These are phyloP conservation scores for Thalassiosira hispida DNA, from an alignment of 352 stramenopile genomes.

Conservation along the genomic window DNA sequence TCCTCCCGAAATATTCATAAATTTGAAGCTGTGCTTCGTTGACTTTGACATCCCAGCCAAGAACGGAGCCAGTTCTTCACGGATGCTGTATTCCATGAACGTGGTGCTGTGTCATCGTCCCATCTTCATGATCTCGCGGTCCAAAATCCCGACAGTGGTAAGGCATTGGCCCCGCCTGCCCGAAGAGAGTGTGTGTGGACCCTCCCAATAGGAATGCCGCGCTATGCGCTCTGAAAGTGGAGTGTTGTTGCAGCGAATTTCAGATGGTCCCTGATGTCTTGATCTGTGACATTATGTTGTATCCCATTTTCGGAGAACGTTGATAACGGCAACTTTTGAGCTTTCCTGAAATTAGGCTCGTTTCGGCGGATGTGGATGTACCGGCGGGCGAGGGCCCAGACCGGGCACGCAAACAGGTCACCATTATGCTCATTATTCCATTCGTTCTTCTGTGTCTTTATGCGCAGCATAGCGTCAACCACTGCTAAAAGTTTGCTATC, in stretches of 20 bases:
- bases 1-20: background rate
- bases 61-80: background rate
- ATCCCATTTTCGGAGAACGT: conserved; percentile 3
- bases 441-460: background rate
- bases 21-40: background rate
- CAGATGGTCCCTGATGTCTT: conserved; percentile 13
- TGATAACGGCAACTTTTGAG: background rate
- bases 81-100: background rate
- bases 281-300: conserved; percentile 1
- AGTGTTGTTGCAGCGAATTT: background rate
- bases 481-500: background rate
- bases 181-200: background rate
- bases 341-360: no score
- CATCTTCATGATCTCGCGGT: background rate
- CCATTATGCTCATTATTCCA: conserved; percentile 19
- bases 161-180: background rate
- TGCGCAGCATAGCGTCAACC: background rate
- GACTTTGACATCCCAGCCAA: background rate
- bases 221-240: background rate
- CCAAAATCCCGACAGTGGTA: background rate
- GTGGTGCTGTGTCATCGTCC: background rate
- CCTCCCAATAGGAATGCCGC: background rate
- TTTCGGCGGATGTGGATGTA: conserved; percentile 1
- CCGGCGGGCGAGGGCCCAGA: background rate
- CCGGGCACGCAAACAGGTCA: background rate